Percentiles rank a stretch among this genome's conserved stretches.
Evolutionary conservation across 176 grass and related monocot genomes (phyloP).

Genomic region (Carex scoparia): DNA sequence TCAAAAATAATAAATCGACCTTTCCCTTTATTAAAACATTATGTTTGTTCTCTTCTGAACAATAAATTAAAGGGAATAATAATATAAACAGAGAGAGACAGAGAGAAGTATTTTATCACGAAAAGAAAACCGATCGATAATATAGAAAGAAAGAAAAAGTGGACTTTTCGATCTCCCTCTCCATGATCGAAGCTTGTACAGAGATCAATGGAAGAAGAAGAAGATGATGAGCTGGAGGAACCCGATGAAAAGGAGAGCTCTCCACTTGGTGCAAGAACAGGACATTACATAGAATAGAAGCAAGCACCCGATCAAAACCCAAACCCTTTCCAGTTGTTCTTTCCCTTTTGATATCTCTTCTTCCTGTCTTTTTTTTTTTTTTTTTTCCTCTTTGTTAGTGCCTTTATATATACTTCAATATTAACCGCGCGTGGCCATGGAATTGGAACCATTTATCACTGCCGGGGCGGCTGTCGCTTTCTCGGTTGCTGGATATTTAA

Average conservation of each 20-base stretch:
- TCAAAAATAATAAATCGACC: background rate
- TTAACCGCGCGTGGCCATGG: background rate
- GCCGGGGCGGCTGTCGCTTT: slow-evolving; percentile 15
- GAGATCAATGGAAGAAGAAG: slow-evolving; percentile 11
- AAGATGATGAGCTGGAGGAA: background rate
- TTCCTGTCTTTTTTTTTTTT: background rate
- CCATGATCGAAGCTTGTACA: slow-evolving; percentile 7
- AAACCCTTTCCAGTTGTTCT: background rate
- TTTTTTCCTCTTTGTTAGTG: background rate
- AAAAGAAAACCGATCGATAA: background rate
- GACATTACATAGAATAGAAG: slow-evolving; percentile 1
- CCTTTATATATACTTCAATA: background rate
- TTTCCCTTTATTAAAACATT: background rate
- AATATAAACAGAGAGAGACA: background rate
- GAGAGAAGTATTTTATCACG: background rate
- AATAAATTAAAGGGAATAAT: background rate
- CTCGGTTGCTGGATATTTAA: slow-evolving; percentile 15
- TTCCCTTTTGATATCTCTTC: background rate
- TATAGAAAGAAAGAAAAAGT: slow-evolving; percentile 11
- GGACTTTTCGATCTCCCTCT: background rate
- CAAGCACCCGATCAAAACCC: background rate
- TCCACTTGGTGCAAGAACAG: background rate
- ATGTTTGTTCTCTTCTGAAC: background rate
- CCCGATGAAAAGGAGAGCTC: slow-evolving; percentile 4
- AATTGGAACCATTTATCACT: slow-evolving; percentile 25